A percentile compares a stretch with the other conserved stretches of the same genome.
Evolutionary conservation across 2,329 filamentous ascomycete species (phyloP).

Genomic region (Xylariaceae sp.): DNA sequence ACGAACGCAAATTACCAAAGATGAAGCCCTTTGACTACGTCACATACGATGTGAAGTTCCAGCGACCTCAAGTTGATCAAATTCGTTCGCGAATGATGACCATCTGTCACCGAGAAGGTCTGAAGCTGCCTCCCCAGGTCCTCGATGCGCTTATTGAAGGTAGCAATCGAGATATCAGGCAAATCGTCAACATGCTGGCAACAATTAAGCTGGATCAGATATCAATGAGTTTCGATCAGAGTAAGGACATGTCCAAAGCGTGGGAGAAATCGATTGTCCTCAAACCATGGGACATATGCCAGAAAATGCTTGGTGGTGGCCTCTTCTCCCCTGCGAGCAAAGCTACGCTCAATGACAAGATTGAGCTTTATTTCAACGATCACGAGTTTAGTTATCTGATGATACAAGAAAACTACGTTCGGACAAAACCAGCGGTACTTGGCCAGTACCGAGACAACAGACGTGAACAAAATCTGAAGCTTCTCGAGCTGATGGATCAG

Average conservation of each 20-base stretch:
- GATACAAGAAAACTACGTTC: slow-evolving; percentile 97
- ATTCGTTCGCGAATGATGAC: slow-evolving; percentile 90
- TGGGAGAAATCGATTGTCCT: slow-evolving; percentile 98
- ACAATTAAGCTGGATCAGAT: slow-evolving; percentile 84
- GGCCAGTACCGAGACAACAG: slow-evolving; percentile 52
- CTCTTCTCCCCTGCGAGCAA: slow-evolving; percentile 82
- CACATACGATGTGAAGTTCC: slow-evolving; percentile 79
- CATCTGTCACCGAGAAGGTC: slow-evolving; percentile 83
- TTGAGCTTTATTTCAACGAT: slow-evolving; percentile 98
- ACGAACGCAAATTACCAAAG: slow-evolving; percentile 85
- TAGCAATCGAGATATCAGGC: slow-evolving; percentile 89
- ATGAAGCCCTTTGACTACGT: slow-evolving; percentile 97
- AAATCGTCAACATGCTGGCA: slow-evolving; percentile 98
- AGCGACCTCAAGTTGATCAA: slow-evolving; percentile 82
- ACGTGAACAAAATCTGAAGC: slow-evolving; percentile 69
- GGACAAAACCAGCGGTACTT: slow-evolving; percentile 66
- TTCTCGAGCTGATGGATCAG: slow-evolving; percentile 78
- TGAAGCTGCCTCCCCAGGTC: slow-evolving; percentile 77
- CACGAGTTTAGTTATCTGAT: slow-evolving; percentile 96
- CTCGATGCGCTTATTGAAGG: slow-evolving; percentile 94
- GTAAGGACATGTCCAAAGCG: slow-evolving; percentile 90
- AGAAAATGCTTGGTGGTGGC: slow-evolving; percentile 82
- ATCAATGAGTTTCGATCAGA: slow-evolving; percentile 74
- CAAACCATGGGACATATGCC: slow-evolving; percentile 96
- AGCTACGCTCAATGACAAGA: slow-evolving; percentile 90